phyloP scores from a whole-genome alignment of 768 basidiomycete species.

The Lanmaoa pseudosensibilis region DNA sequence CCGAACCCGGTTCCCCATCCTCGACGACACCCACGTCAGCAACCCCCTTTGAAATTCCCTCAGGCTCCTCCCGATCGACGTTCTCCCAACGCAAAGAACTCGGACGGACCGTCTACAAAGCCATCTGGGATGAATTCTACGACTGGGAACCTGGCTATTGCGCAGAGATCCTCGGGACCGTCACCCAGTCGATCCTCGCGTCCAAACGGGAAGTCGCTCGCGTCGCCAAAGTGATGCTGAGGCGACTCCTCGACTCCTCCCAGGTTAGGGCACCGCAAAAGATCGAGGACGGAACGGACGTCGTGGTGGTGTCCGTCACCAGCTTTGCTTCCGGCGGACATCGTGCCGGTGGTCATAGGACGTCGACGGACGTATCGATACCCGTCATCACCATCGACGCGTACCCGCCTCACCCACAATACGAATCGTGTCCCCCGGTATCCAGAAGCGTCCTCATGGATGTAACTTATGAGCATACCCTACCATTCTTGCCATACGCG shows the following conservation, averaged over 20 bases:
- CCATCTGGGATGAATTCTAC: conserved; percentile 48
- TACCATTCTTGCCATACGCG: conserved; percentile 45
- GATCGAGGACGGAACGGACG: background rate
- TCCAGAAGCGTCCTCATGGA: conserved; percentile 32
- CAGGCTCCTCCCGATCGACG: background rate
- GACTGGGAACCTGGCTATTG: conserved; percentile 41
- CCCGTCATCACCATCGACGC: conserved; percentile 18
- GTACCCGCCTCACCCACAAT: conserved; percentile 31
- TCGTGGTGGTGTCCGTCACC: conserved; percentile 11
- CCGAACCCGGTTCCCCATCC: conserved; percentile 22
- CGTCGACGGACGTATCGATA: conserved; percentile 5
- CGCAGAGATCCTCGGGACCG: conserved; percentile 20
- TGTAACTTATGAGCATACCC: background rate
- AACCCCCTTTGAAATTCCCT: background rate
- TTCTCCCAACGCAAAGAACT: conserved; percentile 17
- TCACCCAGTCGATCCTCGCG: conserved; percentile 10
- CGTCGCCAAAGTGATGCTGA: conserved; percentile 12
- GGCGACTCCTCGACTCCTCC: conserved; percentile 1
- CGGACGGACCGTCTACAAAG: conserved; percentile 35
- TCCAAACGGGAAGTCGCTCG: conserved; percentile 11
- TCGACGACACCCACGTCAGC: background rate
- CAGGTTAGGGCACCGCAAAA: background rate
- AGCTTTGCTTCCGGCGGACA: background rate
- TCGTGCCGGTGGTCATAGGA: background rate
- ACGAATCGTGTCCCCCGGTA: conserved; percentile 49